phyloP scores from a whole-genome alignment of 164 flowering plant species.

The Vitis cinerea region DNA sequence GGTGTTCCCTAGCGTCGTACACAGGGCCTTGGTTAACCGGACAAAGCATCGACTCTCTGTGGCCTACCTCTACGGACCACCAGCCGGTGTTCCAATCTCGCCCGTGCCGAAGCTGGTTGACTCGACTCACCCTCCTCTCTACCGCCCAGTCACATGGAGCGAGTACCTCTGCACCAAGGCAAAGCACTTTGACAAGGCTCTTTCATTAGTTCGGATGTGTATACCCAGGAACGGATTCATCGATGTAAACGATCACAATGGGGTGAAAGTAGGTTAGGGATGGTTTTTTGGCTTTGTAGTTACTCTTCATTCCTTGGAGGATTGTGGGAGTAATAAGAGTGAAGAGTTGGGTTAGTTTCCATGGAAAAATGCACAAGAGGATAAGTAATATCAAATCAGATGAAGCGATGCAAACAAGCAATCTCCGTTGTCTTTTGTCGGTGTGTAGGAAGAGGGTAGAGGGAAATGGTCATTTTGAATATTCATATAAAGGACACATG shows the following conservation, averaged over 20 bases:
- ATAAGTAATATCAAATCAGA: conserved; percentile 27
- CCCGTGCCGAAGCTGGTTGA: conserved; percentile 51
- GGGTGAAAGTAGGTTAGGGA: conserved; percentile 31
- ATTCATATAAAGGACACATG: conserved; percentile 28
- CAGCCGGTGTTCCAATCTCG: conserved; percentile 34
- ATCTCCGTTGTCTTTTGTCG: conserved; percentile 36
- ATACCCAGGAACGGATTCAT: conserved; percentile 27
- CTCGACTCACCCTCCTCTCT: conserved; percentile 45
- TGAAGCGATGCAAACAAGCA: conserved; percentile 24
- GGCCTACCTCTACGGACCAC: conserved; percentile 64
- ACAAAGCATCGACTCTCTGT: conserved; percentile 44
- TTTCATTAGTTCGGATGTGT: conserved; percentile 42
- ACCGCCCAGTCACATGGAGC: conserved; percentile 64
- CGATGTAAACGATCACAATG: conserved; percentile 34
- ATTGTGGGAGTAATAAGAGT: conserved; percentile 8
- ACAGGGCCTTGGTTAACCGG: conserved; percentile 61
- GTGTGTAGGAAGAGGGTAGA: conserved; percentile 18
- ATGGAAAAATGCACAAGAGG: not conserved
- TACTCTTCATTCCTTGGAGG: conserved; percentile 9
- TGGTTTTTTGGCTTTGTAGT: not conserved
- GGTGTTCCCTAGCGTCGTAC: conserved; percentile 44
- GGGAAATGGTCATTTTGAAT: conserved; percentile 19
- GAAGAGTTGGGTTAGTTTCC: conserved; percentile 7
- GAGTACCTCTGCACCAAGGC: conserved; percentile 82
- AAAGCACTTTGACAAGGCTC: conserved; percentile 70